These are phyloP conservation scores for Euphrasia confusa DNA, from an alignment of 257 asterid species.

Conservation along the genomic window DNA sequence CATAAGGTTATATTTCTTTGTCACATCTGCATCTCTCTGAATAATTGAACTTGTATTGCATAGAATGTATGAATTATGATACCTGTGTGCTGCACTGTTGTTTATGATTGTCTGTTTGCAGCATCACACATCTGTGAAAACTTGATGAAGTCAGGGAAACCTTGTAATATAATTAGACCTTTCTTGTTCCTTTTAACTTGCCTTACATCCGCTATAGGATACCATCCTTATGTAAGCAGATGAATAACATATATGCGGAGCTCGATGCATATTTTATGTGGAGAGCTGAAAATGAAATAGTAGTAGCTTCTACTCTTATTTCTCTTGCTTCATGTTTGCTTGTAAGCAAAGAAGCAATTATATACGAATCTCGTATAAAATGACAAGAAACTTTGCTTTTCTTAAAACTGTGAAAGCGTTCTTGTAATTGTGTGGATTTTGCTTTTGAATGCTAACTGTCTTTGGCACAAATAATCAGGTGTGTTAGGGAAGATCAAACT, in stretches of 20 bases:
- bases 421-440: constrained; percentile 5
- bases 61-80: constrained; percentile 14
- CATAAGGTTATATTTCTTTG: constrained; percentile 57
- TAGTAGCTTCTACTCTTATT: constrained; percentile 3
- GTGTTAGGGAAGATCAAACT: constrained; percentile 90
- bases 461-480: constrained; percentile 43
- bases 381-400: constrained; percentile 19
- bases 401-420: constrained; percentile 5
- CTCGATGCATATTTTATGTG: constrained; percentile 4
- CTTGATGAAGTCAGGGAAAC: constrained; percentile 2
- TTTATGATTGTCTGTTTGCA: constrained; percentile 15
- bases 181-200: constrained; percentile 12
- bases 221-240: constrained; percentile 4
- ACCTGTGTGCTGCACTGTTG: constrained; percentile 5
- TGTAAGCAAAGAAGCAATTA: background rate
- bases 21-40: constrained; percentile 8
- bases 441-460: constrained; percentile 16
- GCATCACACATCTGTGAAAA: constrained; percentile 8
- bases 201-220: constrained; percentile 1
- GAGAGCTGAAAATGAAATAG: constrained; percentile 10
- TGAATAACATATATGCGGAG: constrained; percentile 9
- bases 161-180: background rate
- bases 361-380: constrained; percentile 9
- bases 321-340: constrained; percentile 18
- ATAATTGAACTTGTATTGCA: constrained; percentile 12